phyloP scores from a whole-genome alignment of 768 basidiomycete species.

The Leccinum olivaceopallidum region DNA sequence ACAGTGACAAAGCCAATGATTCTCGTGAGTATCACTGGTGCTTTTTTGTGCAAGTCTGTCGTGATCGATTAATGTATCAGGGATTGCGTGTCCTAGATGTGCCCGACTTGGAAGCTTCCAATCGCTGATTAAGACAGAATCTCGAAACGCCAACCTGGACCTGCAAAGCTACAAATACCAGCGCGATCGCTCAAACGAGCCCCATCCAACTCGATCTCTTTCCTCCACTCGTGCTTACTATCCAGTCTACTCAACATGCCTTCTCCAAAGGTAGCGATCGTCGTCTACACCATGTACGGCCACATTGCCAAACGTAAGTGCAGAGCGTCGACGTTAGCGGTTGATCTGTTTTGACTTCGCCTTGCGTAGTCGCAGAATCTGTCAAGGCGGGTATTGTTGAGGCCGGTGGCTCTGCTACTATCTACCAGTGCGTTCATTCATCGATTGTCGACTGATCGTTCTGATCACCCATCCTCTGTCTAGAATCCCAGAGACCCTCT shows the following conservation, averaged over 20 bases:
- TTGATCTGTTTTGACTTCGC: constrained; percentile 2
- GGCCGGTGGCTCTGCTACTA: constrained; percentile 51
- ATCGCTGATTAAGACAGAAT: constrained; percentile 1
- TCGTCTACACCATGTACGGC: constrained; percentile 75
- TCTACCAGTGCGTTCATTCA: constrained; percentile 53
- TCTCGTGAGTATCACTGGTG: constrained; percentile 13
- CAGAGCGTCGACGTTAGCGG: not conserved
- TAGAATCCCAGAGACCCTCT: constrained; percentile 79
- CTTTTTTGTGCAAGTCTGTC: constrained; percentile 14
- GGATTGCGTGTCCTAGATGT: constrained; percentile 13
- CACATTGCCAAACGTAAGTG: constrained; percentile 67
- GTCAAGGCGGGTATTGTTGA: constrained; percentile 45
- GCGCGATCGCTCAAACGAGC: not conserved
- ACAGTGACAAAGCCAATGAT: constrained; percentile 3
- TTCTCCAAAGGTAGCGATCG: constrained; percentile 59
- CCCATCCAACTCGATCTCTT: not conserved
- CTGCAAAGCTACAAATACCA: constrained; percentile 16
- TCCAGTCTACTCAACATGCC: constrained; percentile 33
- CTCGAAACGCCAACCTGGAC: not conserved
- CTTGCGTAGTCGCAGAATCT: constrained; percentile 58
- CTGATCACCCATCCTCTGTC: not conserved
- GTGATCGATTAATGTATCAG: no score
- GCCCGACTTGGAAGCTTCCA: constrained; percentile 6
- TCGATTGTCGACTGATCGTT: not conserved
- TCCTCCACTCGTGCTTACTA: not conserved